Percentiles rank a stretch among this genome's conserved stretches.
Evolutionary conservation across 2,329 filamentous ascomycete genomes (phyloP).

Genomic region (Cladophialophora psammophila): DNA sequence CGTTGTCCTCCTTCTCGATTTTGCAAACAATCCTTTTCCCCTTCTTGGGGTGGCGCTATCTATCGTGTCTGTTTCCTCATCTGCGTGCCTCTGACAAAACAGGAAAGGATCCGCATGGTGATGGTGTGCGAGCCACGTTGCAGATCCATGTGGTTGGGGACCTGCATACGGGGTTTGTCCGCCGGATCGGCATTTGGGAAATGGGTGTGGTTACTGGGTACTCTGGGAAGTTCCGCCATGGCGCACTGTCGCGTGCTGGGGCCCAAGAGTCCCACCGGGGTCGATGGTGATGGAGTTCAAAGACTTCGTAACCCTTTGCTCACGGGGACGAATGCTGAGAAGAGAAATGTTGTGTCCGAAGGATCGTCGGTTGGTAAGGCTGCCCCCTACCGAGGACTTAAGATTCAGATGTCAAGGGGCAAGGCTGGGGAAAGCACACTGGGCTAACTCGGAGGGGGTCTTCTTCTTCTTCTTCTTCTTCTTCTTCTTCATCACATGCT

Average conservation of each 20-base stretch:
- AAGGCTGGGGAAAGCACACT: not conserved
- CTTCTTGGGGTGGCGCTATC: not conserved
- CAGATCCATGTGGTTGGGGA: conserved; percentile 12
- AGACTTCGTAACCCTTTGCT: not conserved
- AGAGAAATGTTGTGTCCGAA: not conserved
- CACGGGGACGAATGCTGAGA: not conserved
- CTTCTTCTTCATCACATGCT: not conserved
- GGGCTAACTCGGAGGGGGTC: not conserved
- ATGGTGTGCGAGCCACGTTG: conserved; percentile 18
- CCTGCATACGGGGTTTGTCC: conserved; percentile 16
- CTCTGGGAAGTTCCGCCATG: not conserved
- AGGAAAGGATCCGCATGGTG: conserved; percentile 5
- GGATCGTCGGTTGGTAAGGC: not conserved
- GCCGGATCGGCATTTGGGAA: conserved; percentile 2
- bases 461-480: not conserved
- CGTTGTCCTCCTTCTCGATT: not conserved
- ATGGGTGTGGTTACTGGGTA: not conserved
- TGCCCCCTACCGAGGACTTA: not conserved
- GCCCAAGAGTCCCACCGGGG: not conserved
- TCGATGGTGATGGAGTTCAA: not conserved
- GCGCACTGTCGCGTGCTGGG: not conserved
- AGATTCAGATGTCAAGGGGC: not conserved
- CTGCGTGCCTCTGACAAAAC: not conserved
- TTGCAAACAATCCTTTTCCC: not conserved
- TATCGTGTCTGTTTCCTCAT: not conserved